Conservation (phyloP, 257 asterid species). For the Solanum bukasovii region DNA sequence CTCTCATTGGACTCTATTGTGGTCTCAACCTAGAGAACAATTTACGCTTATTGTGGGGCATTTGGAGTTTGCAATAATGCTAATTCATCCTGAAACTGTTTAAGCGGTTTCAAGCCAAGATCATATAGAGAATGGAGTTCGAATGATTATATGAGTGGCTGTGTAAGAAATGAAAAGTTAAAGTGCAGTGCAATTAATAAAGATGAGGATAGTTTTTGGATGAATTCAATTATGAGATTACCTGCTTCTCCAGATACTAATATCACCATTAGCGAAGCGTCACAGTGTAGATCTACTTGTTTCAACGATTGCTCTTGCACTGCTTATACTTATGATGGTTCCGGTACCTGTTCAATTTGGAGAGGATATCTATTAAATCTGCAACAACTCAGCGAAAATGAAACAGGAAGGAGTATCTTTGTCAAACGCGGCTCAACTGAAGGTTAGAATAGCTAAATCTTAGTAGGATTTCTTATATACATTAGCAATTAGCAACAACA, state of each 20-base stretch:
- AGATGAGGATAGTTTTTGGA: neutral
- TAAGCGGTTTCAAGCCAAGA: conserved; percentile 10
- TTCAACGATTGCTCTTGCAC: neutral
- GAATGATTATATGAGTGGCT: conserved; percentile 29
- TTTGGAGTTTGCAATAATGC: conserved; percentile 18
- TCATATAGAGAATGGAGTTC: conserved; percentile 15
- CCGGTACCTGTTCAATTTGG: neutral
- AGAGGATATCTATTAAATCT: neutral
- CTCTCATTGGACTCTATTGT: neutral
- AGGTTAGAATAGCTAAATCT: neutral
- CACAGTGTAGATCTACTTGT: neutral
- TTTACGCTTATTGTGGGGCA: conserved; percentile 30
- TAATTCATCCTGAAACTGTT: conserved; percentile 25
- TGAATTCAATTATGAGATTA: neutral
- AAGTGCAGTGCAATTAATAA: neutral
- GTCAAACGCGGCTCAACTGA: neutral
- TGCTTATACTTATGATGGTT: neutral
- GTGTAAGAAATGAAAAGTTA: conserved; percentile 1
- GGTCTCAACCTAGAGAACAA: conserved; percentile 26
- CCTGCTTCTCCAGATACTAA: neutral
- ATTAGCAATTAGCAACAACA: neutral
- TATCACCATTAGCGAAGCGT: neutral
- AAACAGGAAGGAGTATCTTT: neutral
- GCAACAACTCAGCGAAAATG: neutral
- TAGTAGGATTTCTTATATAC: neutral